Conservation (phyloP, 2,329 filamentous ascomycete species). For the Colletotrichum echinochloae region DNA sequence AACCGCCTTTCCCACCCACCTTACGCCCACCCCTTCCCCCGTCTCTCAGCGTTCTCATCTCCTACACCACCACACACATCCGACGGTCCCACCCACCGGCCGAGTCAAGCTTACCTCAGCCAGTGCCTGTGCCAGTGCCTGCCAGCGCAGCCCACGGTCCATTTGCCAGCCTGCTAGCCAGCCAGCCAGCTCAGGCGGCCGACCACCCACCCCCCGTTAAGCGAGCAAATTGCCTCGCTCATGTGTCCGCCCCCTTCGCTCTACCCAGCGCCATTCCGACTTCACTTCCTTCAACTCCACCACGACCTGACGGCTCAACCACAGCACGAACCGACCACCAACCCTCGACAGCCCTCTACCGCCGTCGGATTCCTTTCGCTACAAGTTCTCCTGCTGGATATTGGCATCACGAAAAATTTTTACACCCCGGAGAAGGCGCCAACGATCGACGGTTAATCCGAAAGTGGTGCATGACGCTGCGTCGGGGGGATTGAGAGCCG, state of each 20-base stretch:
- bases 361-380: slow-evolving; percentile 36
- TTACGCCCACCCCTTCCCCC: slow-evolving; percentile 14
- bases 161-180: slow-evolving; percentile 34
- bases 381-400: slow-evolving; percentile 25
- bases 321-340: slow-evolving; percentile 37
- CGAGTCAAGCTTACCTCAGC: slow-evolving; percentile 23
- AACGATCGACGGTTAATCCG: slow-evolving; percentile 30
- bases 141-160: slow-evolving; percentile 7
- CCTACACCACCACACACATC: background rate
- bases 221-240: slow-evolving; percentile 41
- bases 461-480: slow-evolving; percentile 50
- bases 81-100: background rate
- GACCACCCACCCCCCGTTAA: slow-evolving; percentile 35
- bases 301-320: slow-evolving; percentile 37
- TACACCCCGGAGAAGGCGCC: slow-evolving; percentile 11
- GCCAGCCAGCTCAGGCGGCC: slow-evolving; percentile 36
- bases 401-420: slow-evolving; percentile 23
- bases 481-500: slow-evolving; percentile 51
- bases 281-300: slow-evolving; percentile 42
- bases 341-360: slow-evolving; percentile 31
- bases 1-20: slow-evolving; percentile 29
- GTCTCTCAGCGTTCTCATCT: slow-evolving; percentile 5
- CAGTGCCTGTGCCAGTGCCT: slow-evolving; percentile 28
- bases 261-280: slow-evolving; percentile 41
- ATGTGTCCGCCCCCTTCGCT: slow-evolving; percentile 41